phyloP scores from a whole-genome alignment of 2,329 filamentous ascomycete species.

The Talaromyces sp. region DNA sequence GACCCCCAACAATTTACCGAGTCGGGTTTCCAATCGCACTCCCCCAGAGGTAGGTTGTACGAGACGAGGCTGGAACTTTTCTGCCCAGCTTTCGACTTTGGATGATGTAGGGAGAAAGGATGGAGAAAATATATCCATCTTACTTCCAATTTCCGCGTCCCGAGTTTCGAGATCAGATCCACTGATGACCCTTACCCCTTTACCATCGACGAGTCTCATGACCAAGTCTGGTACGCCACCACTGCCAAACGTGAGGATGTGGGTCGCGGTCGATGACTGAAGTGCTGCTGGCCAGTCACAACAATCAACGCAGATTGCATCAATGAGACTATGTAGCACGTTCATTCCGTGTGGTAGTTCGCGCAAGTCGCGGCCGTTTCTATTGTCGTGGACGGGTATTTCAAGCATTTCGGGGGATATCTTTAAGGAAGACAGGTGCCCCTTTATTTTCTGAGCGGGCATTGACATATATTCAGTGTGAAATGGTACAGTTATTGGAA shows the following conservation, averaged over 20 bases:
- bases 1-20: conserved; percentile 79
- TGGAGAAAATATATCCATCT: conserved; percentile 45
- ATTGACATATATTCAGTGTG: background rate
- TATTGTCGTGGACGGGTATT: conserved; percentile 34
- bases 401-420: conserved; percentile 20
- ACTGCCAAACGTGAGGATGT: conserved; percentile 1
- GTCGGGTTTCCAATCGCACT: conserved; percentile 94
- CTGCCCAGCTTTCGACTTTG: conserved; percentile 6
- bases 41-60: conserved; percentile 83
- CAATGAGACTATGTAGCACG: conserved; percentile 8
- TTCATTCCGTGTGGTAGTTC: background rate
- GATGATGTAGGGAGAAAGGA: conserved; percentile 51
- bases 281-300: conserved; percentile 22
- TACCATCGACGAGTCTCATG: background rate
- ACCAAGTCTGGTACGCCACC: background rate
- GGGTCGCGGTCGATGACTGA: background rate
- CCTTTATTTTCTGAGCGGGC: conserved; percentile 16
- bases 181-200: background rate
- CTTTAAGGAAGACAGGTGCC: conserved; percentile 16
- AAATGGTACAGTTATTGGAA: conserved; percentile 5
- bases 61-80: conserved; percentile 68
- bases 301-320: conserved; percentile 17
- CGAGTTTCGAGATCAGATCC: conserved; percentile 48
- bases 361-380: conserved; percentile 29
- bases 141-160: conserved; percentile 51